A percentile compares a stretch with the other conserved stretches of the same genome.
These are phyloP conservation scores for Eutrema japonicum DNA, from an alignment of 345 rosid species.

Conservation along the genomic window DNA sequence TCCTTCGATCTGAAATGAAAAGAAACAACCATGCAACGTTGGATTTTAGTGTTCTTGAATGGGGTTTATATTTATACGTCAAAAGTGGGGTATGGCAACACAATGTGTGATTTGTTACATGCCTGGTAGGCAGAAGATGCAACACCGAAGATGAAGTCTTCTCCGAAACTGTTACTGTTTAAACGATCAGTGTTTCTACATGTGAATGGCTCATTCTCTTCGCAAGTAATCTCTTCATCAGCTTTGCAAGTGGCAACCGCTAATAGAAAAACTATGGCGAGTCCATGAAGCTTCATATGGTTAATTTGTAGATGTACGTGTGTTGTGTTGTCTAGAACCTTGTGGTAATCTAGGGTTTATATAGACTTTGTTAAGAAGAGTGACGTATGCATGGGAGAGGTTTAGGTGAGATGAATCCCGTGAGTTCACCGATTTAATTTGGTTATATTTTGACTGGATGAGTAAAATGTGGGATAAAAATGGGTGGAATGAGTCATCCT, in stretches of 20 bases:
- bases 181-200: slow-evolving; percentile 4
- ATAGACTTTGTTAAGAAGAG: slow-evolving; percentile 20
- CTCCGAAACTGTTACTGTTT: background rate
- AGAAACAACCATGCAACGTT: slow-evolving; percentile 21
- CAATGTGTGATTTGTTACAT: background rate
- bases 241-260: slow-evolving; percentile 2
- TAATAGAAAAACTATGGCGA: slow-evolving; percentile 11
- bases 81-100: background rate
- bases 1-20: slow-evolving; percentile 52
- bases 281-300: background rate
- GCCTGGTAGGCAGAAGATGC: slow-evolving; percentile 42
- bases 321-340: slow-evolving; percentile 19
- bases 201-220: slow-evolving; percentile 14
- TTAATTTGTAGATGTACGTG: background rate
- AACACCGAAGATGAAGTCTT: slow-evolving; percentile 27
- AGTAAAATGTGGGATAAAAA: too few species aligned
- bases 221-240: background rate
- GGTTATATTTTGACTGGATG: too few species aligned
- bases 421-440: background rate
- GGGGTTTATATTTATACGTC: background rate
- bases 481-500: too few species aligned
- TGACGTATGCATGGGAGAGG: slow-evolving; percentile 29
- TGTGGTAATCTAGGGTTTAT: slow-evolving; percentile 30
- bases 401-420: slow-evolving; percentile 24
- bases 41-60: background rate